A percentile compares a stretch with the other conserved stretches of the same genome.
These are phyloP conservation scores for Alisma plantagoaquatica DNA, from an alignment of 106 monocot genomes.

Conservation along the genomic window DNA sequence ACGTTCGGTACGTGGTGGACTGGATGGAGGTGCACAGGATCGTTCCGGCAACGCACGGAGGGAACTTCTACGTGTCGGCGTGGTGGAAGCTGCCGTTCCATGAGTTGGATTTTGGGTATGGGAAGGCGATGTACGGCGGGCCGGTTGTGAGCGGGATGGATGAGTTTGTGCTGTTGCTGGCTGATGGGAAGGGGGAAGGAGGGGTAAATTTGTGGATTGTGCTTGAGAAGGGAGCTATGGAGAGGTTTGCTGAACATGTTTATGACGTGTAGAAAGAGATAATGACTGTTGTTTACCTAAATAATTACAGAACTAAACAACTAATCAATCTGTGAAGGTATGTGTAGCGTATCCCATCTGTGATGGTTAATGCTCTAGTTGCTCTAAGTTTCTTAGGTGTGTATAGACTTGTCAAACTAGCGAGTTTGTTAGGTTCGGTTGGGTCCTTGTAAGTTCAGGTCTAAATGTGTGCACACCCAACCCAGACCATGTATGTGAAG, in stretches of 20 bases:
- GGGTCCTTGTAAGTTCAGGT: no score
- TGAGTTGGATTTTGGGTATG: conserved; percentile 66
- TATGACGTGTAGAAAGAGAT: conserved; percentile 36
- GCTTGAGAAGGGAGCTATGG: conserved; percentile 55
- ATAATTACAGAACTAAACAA: not conserved
- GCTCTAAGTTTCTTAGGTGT: no score
- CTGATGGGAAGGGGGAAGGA: conserved; percentile 18
- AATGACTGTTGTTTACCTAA: no score
- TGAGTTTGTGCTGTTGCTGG: conserved; percentile 74
- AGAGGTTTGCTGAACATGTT: conserved; percentile 32
- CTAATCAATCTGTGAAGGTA: no score
- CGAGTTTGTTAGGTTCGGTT: no score
- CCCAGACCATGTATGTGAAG: no score
- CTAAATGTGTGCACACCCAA: no score
- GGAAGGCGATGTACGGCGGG: conserved; percentile 49
- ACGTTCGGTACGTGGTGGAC: conserved; percentile 72
- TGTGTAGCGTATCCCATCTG: no score
- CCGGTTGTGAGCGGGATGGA: conserved; percentile 59
- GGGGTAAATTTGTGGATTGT: conserved; percentile 50
- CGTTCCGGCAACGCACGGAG: conserved; percentile 37
- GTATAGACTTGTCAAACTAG: no score
- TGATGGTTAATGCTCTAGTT: no score
- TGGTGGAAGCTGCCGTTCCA: conserved; percentile 84
- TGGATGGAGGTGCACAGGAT: conserved; percentile 72
- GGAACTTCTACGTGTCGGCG: conserved; percentile 70